phyloP scores from a whole-genome alignment of 2,329 filamentous ascomycete genomes.

The Sclerotiophoma versabilis region DNA sequence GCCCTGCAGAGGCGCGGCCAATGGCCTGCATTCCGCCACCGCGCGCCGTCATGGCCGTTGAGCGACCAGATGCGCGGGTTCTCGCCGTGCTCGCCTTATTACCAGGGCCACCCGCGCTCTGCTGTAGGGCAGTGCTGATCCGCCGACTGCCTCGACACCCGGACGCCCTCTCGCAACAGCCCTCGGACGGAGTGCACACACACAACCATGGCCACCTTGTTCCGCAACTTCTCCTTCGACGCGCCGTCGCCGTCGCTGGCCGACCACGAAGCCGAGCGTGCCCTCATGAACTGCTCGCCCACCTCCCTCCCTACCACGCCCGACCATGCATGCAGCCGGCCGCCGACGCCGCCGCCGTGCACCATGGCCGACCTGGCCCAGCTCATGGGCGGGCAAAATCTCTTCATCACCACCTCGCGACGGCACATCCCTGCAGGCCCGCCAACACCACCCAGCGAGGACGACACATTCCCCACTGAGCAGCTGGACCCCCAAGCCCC shows the following conservation, averaged over 20 bases:
- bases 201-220: constrained; percentile 35
- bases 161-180: not conserved
- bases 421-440: constrained; percentile 22
- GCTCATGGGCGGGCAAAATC: constrained; percentile 42
- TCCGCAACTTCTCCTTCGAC: constrained; percentile 51
- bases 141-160: not conserved
- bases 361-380: constrained; percentile 47
- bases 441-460: constrained; percentile 37
- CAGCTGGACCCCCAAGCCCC: constrained; percentile 15
- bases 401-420: constrained; percentile 34
- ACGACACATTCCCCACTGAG: constrained; percentile 23
- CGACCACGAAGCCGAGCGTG: constrained; percentile 37
- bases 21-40: not conserved
- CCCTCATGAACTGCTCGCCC: constrained; percentile 44
- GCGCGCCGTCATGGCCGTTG: constrained; percentile 13
- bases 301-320: constrained; percentile 30
- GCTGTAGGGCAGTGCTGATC: constrained; percentile 8
- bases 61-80: constrained; percentile 1
- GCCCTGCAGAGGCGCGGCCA: not conserved
- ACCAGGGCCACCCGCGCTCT: constrained; percentile 20
- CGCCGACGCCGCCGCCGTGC: constrained; percentile 40
- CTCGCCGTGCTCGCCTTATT: constrained; percentile 16
- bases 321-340: constrained; percentile 19
- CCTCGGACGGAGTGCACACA: constrained; percentile 4
- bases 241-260: constrained; percentile 42